These are phyloP conservation scores for Ophiostoma ulmi DNA, from an alignment of 2,329 filamentous ascomycete species.

Conservation along the genomic window DNA sequence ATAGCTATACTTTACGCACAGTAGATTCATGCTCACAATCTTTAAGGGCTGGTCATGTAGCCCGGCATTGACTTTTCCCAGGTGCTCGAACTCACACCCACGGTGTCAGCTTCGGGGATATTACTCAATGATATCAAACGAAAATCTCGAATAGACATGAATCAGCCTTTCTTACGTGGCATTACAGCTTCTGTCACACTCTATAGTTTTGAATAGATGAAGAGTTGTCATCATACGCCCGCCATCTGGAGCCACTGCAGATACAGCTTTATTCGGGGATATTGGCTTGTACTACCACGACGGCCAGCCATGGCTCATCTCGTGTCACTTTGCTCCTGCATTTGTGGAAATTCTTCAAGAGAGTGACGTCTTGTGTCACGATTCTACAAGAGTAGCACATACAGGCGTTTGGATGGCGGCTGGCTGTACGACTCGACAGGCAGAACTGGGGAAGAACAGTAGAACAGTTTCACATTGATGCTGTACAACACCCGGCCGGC, in stretches of 20 bases:
- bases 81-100: too few relatives aligned
- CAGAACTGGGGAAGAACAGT: neutral
- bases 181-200: too few relatives aligned
- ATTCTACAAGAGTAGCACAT: neutral
- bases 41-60: too few relatives aligned
- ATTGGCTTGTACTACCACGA: neutral
- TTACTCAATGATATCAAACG: too few relatives aligned
- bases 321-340: neutral
- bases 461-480: neutral
- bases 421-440: neutral
- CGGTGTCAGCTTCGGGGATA: too few relatives aligned
- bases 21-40: too few relatives aligned
- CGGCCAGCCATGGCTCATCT: neutral
- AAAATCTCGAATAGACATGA: too few relatives aligned
- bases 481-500: neutral
- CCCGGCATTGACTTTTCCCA: too few relatives aligned
- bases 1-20: too few relatives aligned
- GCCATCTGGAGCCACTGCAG: too few relatives aligned
- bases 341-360: neutral
- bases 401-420: neutral
- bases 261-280: too few relatives aligned
- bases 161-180: too few relatives aligned
- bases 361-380: neutral
- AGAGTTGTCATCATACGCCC: neutral
- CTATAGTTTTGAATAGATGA: neutral